Base-by-base conservation (phyloP, 495 filamentous ascomycete species). In the Letharia lupina region DNA sequence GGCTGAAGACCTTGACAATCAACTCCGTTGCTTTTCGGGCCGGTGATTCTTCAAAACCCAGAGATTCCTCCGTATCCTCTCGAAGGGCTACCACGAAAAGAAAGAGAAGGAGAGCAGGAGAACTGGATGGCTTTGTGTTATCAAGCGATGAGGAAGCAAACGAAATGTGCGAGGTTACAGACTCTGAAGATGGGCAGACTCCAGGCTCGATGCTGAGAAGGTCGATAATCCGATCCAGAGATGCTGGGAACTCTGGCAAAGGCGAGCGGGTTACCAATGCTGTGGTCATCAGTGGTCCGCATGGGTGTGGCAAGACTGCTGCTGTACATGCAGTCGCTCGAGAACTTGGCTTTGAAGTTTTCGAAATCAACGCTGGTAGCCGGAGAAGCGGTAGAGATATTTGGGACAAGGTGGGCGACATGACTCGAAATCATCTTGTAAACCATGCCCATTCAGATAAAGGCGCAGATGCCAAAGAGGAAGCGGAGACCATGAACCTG, bases 391-490 rank as follows among this genome's bases (percentile, higher is more conserved):
- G 91, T 15, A 92, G 89, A 72, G 95, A 99, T 72, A 84, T 99
- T 59, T 71, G 95, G 12, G 94, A 97, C 62, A 91, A 83, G 64
- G 90, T 99, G 23, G 95, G 94, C 7, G 91, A 98, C 73, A 97
- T 98, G 95, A 93, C 91, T 18, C 85, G 85, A 66, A 98, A 98
- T 69, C 95, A 99, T 75, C 84, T 94, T 6, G 93, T 98, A 47
- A 85, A 85, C 65, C 81, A 84, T 12, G 64, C 76, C 23, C 74
- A 75, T 41, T 68, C 71, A 33, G 62, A 65, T 23, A 71, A 71
- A 60, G 23, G 42, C 15, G 70, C 71, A 31, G 71, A 76, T 5
- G 75, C 73, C 44, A 77, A 78, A 42, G 72, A 73, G 62, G 74
- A 79, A 40, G 71, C 73, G 44, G 70, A 78, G 23, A 70, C 74